A percentile compares a stretch with the other conserved stretches of the same genome.
Conservation (phyloP, 1,284 basidiomycete species). For the Kwoniella shivajii region DNA sequence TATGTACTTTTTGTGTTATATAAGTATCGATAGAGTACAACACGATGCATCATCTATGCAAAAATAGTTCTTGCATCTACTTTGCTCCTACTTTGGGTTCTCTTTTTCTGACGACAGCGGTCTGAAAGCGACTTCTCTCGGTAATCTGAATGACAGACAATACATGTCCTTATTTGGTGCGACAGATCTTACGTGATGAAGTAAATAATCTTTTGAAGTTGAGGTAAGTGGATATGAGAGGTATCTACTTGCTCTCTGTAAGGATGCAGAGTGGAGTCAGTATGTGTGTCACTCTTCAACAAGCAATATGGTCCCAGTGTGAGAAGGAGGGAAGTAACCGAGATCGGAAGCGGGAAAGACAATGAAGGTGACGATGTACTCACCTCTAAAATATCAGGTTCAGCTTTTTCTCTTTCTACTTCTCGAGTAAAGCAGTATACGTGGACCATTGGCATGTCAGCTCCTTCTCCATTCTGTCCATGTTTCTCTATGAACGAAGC, state of each 20-base stretch:
- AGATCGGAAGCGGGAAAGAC: neutral
- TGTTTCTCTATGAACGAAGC: constrained; percentile 27
- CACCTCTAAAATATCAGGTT: constrained; percentile 77
- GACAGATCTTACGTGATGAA: constrained; percentile 86
- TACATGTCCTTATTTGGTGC: constrained; percentile 99
- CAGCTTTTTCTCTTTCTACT: constrained; percentile 67
- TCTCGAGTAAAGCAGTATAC: constrained; percentile 96
- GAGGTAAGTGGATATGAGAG: constrained; percentile 64
- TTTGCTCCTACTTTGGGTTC: too few species aligned
- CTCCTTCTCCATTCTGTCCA: constrained; percentile 14
- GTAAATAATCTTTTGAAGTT: constrained; percentile 57
- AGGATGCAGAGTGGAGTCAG: neutral
- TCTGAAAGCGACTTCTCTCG: constrained; percentile 57
- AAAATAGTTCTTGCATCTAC: too few species aligned
- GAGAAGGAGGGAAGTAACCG: too few species aligned
- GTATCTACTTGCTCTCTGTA: constrained; percentile 71
- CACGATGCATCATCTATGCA: too few species aligned
- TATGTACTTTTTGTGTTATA: too few species aligned
- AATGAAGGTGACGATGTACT: constrained; percentile 40
- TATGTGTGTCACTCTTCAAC: too few species aligned
- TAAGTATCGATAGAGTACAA: too few species aligned
- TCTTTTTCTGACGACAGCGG: neutral
- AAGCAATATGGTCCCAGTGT: too few species aligned
- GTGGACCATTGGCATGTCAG: constrained; percentile 84
- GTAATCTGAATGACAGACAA: constrained; percentile 88